Evolutionary conservation across 768 basidiomycete species (phyloP), one percentile per base, ranked within the genome.

Genomic region (Royoungia palumana): DNA sequence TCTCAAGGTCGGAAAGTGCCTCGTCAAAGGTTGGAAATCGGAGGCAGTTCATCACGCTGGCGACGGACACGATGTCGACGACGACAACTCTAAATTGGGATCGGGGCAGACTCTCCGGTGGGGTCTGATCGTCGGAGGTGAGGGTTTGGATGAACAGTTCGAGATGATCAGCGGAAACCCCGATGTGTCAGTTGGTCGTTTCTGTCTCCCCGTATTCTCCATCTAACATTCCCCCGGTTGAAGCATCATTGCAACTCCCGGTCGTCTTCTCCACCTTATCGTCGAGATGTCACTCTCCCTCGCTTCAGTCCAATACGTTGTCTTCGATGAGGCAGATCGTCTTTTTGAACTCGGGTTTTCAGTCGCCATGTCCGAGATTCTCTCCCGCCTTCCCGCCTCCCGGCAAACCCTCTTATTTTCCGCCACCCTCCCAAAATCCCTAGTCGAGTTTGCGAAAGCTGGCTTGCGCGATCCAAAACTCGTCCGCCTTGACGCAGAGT

Each of bases 311-410:
- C 84, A 94, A 69, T 92, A 89, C 51, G 82, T 94, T 52, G 89
- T 98, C 20, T 97, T 97, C 60, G 96, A 99, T 63, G 96, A 99
- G 70, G 96, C 96, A 0, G 96, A 99, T 68, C 87, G 96, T 28
- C 81, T 99, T 11, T 99, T 99, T 68, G 96, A 99, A 65, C 90
- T 98, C 84, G 96, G 96, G 24, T 99, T 99, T 68, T 89, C 91
- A 58, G 82, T 85, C 2, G 88, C 94, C 42, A 78, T 99, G 30
- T 86, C 84, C 45, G 95, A 97, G 69, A 94, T 97, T 57, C 74
- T 99, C 13, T 80, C 86, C 58, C 90, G 94, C 27, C 82, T 99
- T 44, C 94, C 94, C 12, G 50, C 83, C 0, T 79, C 82, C 13
- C 84, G 96, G 27, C 96, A 98, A 69, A 95, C 93, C 2, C 78